A percentile compares a stretch with the other conserved stretches of the same genome.
These are phyloP conservation scores for Angomonas desouzai DNA, from an alignment of 208 protist genomes.

Conservation along the genomic window DNA sequence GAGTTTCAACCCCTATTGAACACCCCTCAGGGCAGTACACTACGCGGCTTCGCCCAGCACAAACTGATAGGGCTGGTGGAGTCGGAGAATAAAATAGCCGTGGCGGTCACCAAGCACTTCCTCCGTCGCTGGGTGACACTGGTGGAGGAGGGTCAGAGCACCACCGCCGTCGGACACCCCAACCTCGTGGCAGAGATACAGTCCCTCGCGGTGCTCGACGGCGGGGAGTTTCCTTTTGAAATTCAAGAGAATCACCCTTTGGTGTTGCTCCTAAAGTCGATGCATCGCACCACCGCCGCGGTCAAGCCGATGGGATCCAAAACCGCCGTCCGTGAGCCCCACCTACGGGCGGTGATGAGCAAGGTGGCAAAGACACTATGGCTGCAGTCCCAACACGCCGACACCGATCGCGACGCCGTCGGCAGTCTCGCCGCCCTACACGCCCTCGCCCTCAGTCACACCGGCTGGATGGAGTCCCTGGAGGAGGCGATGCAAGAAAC, in stretches of 20 bases:
- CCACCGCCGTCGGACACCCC: conserved; percentile 18
- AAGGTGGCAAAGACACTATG: conserved; percentile 52
- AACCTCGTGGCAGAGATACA: conserved; percentile 54
- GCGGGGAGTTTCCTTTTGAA: conserved; percentile 61
- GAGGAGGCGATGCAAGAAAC: conserved; percentile 45
- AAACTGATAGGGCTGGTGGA: conserved; percentile 52
- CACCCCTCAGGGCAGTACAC: conserved; percentile 27
- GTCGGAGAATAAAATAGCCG: conserved; percentile 26
- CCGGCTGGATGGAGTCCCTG: conserved; percentile 62
- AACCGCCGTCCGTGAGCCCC: conserved; percentile 21
- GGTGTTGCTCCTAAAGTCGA: conserved; percentile 50
- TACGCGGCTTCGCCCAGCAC: conserved; percentile 57
- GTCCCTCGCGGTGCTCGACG: conserved; percentile 29
- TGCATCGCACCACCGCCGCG: conserved; percentile 25
- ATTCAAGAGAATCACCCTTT: conserved; percentile 40
- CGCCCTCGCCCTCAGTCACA: conserved; percentile 37
- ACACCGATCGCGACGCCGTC: conserved; percentile 39
- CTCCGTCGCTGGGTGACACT: conserved; percentile 58
- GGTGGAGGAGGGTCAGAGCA: conserved; percentile 4
- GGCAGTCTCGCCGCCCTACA: conserved; percentile 49
- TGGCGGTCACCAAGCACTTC: conserved; percentile 58
- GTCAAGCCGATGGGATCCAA: conserved; percentile 1
- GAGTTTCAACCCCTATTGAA: conserved; percentile 29
- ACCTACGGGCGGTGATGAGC: conserved; percentile 55
- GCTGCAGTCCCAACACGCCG: conserved; percentile 41